A percentile compares a stretch with the other conserved stretches of the same genome.
Conservation (phyloP, 177 flowering plant species). For the Vitis hybrid region DNA sequence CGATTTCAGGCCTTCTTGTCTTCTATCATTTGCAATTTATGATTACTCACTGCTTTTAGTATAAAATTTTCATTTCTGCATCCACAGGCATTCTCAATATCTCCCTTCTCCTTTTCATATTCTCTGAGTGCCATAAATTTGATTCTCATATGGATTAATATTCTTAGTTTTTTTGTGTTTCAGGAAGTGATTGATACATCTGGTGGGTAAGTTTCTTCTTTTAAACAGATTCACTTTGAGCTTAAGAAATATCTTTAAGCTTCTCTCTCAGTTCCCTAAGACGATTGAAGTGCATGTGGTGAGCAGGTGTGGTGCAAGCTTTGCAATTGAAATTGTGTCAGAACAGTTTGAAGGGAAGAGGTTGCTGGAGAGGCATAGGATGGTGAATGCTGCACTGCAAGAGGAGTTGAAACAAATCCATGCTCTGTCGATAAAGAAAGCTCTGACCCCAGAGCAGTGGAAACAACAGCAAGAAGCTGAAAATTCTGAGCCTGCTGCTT, state of each 20-base stretch:
- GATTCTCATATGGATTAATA: background rate
- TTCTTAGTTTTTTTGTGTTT: conserved; percentile 9
- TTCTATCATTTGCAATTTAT: too few species aligned
- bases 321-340: conserved; percentile 75
- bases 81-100: too few species aligned
- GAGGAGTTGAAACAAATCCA: conserved; percentile 97
- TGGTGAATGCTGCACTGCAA: conserved; percentile 76
- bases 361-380: conserved; percentile 85
- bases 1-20: too few species aligned
- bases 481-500: conserved; percentile 36
- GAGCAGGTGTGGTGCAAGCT: conserved; percentile 92
- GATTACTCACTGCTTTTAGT: too few species aligned
- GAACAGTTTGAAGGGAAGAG: conserved; percentile 92
- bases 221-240: background rate
- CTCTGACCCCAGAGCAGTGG: conserved; percentile 86
- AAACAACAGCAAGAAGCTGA: conserved; percentile 58
- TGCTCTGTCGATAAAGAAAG: conserved; percentile 91
- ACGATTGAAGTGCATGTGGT: background rate
- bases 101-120: too few species aligned
- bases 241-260: background rate
- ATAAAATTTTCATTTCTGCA: too few species aligned
- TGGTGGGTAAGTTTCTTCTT: conserved; percentile 75
- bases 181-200: conserved; percentile 93
- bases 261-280: background rate
- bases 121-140: too few species aligned